These are phyloP conservation scores for Theileria parva DNA, from an alignment of 169 alveolate species.

Conservation along the genomic window DNA sequence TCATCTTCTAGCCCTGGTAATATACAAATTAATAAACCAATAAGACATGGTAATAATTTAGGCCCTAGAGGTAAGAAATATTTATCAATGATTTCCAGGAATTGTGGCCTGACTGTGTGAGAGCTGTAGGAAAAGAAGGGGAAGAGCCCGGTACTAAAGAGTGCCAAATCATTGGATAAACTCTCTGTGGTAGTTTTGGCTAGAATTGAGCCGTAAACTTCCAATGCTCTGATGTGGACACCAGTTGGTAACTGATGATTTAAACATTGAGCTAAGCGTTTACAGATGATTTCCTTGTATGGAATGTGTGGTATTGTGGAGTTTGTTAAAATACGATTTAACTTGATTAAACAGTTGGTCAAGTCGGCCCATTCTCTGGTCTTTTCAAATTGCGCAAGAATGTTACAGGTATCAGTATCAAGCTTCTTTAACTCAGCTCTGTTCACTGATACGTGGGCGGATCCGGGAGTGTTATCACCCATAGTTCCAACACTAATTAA, in stretches of 20 bases:
- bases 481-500: background rate
- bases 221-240: slow-evolving; percentile 89
- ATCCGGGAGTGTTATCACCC: background rate
- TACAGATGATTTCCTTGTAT: slow-evolving; percentile 83
- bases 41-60: slow-evolving; percentile 77
- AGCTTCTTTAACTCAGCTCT: slow-evolving; percentile 56
- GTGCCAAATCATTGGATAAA: slow-evolving; percentile 84
- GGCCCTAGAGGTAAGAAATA: slow-evolving; percentile 84
- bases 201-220: slow-evolving; percentile 83
- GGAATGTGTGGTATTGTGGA: slow-evolving; percentile 76
- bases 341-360: slow-evolving; percentile 83
- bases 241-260: slow-evolving; percentile 91
- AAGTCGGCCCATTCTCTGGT: slow-evolving; percentile 93
- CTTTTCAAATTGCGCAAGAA: slow-evolving; percentile 77
- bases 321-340: slow-evolving; percentile 77
- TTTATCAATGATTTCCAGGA: slow-evolving; percentile 80
- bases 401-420: slow-evolving; percentile 53
- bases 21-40: slow-evolving; percentile 79
- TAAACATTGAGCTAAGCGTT: slow-evolving; percentile 89
- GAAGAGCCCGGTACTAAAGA: slow-evolving; percentile 88
- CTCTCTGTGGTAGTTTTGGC: slow-evolving; percentile 82
- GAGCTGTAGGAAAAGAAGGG: slow-evolving; percentile 89
- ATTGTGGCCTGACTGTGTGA: slow-evolving; percentile 83
- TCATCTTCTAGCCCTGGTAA: slow-evolving; percentile 85
- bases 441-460: background rate